Evolutionary conservation across 1,139 yeast species (phyloP).

Genomic region (Meyerozyma athensensis): DNA sequence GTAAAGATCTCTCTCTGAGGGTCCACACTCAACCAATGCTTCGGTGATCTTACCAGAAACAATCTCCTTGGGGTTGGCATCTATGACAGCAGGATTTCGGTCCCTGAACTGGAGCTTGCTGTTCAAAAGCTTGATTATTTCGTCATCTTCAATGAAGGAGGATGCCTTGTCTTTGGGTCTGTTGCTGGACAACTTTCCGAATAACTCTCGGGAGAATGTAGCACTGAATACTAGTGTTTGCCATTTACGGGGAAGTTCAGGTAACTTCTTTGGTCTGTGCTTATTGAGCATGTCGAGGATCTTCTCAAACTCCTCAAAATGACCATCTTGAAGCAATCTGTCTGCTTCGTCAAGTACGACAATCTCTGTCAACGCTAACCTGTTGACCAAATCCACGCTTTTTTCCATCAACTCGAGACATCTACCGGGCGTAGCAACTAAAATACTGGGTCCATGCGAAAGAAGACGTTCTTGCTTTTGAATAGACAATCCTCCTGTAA

Average conservation of each 20-base stretch:
- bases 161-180: constrained; percentile 24
- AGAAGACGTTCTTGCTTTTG: constrained; percentile 86
- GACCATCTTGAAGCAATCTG: constrained; percentile 90
- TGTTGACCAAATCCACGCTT: constrained; percentile 46
- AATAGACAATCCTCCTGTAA: constrained; percentile 92
- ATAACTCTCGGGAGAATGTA: constrained; percentile 80
- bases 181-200: constrained; percentile 59
- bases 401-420: constrained; percentile 75
- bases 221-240: constrained; percentile 94
- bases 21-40: constrained; percentile 87
- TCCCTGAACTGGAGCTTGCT: constrained; percentile 58
- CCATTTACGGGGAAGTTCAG: constrained; percentile 48
- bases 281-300: constrained; percentile 59
- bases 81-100: constrained; percentile 59
- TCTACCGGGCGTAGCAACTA: constrained; percentile 97
- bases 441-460: constrained; percentile 67
- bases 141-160: constrained; percentile 46
- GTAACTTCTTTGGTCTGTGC: constrained; percentile 24
- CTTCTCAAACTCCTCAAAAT: constrained; percentile 87
- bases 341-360: constrained; percentile 97
- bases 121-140: constrained; percentile 51
- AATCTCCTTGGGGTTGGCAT: constrained; percentile 81
- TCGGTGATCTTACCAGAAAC: constrained; percentile 77
- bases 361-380: constrained; percentile 61
- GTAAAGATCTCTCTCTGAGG: constrained; percentile 84